phyloP scores from a whole-genome alignment of 2,329 filamentous ascomycete species.

The Cladosporium phlei region DNA sequence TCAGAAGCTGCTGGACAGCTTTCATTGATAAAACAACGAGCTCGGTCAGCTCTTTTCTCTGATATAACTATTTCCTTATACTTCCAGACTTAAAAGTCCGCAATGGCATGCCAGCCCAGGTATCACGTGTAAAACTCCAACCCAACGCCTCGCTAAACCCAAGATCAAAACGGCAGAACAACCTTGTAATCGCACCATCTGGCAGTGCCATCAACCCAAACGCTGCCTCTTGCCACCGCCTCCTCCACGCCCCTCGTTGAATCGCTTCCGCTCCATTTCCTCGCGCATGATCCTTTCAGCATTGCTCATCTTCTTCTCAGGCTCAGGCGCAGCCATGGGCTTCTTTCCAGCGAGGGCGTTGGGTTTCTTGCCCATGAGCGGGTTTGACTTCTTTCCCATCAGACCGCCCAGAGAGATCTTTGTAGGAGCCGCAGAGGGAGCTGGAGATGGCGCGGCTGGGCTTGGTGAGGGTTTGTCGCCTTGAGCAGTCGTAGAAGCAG shows the following conservation, averaged over 20 bases:
- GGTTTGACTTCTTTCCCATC: constrained; percentile 51
- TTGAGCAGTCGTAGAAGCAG: background rate
- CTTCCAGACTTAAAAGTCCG: background rate
- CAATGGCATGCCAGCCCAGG: constrained; percentile 12
- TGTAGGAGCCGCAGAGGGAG: constrained; percentile 24
- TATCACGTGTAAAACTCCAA: background rate
- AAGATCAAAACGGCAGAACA: background rate
- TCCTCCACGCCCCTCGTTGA: constrained; percentile 26
- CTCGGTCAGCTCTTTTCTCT: background rate
- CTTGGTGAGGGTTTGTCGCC: constrained; percentile 9
- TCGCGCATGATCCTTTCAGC: constrained; percentile 83
- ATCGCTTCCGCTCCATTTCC: constrained; percentile 37
- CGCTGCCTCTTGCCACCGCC: constrained; percentile 25
- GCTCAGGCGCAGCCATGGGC: constrained; percentile 47
- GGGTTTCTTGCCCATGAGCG: constrained; percentile 56
- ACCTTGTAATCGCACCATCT: constrained; percentile 10
- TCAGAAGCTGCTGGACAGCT: background rate
- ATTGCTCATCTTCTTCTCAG: constrained; percentile 80
- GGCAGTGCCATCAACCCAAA: constrained; percentile 21
- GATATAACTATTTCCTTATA: background rate
- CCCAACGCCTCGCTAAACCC: constrained; percentile 13
- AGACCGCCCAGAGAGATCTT: constrained; percentile 58
- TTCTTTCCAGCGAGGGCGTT: constrained; percentile 69
- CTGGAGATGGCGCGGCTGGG: constrained; percentile 13
- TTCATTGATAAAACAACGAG: background rate